phyloP scores from a whole-genome alignment of 805 yeast species.

The Candida adriatica region DNA sequence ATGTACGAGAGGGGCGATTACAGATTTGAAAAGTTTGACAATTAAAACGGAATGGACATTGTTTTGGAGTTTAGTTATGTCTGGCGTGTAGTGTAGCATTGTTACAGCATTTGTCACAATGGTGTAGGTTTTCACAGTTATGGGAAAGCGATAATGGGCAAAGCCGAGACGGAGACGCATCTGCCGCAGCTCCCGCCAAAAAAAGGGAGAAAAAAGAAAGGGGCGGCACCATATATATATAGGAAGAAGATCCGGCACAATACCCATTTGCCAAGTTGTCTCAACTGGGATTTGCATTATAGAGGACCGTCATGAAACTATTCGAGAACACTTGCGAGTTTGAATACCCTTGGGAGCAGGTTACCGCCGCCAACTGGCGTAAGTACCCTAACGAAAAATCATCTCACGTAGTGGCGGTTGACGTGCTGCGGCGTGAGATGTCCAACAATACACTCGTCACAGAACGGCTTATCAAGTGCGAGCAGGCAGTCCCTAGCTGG shows the following conservation, averaged over 20 bases:
- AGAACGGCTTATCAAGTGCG: slow-evolving; percentile 83
- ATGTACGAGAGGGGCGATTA: slow-evolving; percentile 30
- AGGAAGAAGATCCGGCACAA: no score
- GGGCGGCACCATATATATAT: not conserved
- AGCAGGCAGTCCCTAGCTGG: slow-evolving; percentile 86
- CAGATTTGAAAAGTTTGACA: slow-evolving; percentile 27
- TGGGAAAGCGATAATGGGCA: no score
- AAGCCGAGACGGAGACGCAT: not conserved
- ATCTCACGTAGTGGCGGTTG: slow-evolving; percentile 91
- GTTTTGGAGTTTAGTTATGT: no score
- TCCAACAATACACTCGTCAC: slow-evolving; percentile 58
- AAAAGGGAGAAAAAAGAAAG: not conserved
- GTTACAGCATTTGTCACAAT: no score
- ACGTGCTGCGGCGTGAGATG: slow-evolving; percentile 69
- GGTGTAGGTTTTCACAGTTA: no score
- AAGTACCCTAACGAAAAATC: slow-evolving; percentile 94
- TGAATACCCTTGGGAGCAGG: slow-evolving; percentile 87
- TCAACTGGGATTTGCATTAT: no score
- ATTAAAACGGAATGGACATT: no score
- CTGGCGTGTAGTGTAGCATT: no score
- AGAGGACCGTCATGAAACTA: no score
- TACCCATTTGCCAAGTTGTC: no score
- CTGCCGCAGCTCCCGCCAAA: not conserved
- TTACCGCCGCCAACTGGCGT: slow-evolving; percentile 93
- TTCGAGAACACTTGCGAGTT: slow-evolving; percentile 66